These are phyloP conservation scores for Arthrobotrys conoides DNA, from an alignment of 2,329 filamentous ascomycete genomes.

Conservation along the genomic window DNA sequence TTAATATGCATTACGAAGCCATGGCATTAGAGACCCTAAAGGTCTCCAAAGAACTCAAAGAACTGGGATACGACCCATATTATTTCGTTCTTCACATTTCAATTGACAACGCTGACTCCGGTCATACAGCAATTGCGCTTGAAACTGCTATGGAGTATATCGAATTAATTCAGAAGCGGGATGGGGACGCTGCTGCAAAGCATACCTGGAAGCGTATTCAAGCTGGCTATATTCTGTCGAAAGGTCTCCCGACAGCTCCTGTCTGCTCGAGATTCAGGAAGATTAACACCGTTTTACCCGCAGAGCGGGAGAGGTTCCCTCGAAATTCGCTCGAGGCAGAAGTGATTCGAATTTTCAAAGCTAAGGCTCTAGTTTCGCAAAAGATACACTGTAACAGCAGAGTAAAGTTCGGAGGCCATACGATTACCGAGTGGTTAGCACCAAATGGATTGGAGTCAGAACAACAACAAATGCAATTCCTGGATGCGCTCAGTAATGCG, in stretches of 20 bases:
- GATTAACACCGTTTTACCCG: background rate
- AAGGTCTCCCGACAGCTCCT: conserved; percentile 66
- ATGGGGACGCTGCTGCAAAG: conserved; percentile 63
- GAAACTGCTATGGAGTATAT: conserved; percentile 67
- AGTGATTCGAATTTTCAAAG: conserved; percentile 64
- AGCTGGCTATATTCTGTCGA: conserved; percentile 60
- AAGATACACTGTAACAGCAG: conserved; percentile 68
- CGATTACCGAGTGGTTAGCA: conserved; percentile 68
- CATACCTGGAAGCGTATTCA: conserved; percentile 64
- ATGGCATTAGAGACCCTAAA: conserved; percentile 67
- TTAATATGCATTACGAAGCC: conserved; percentile 70
- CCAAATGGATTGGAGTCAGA: conserved; percentile 63
- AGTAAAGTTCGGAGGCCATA: conserved; percentile 67
- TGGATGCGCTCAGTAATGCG: conserved; percentile 66
- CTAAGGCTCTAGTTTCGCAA: conserved; percentile 67
- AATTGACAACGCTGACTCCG: conserved; percentile 71
- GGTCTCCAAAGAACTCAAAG: conserved; percentile 68
- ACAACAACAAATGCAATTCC: conserved; percentile 66
- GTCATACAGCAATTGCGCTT: conserved; percentile 70
- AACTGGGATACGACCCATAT: conserved; percentile 68
- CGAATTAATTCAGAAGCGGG: conserved; percentile 62
- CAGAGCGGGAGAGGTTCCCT: background rate
- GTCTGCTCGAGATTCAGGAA: conserved; percentile 19
- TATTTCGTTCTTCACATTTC: conserved; percentile 71
- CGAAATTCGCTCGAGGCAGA: conserved; percentile 25